A percentile compares a stretch with the other conserved stretches of the same genome.
Conservation (phyloP, 176 grass and related monocot genomes). For the Musa itinerans region DNA sequence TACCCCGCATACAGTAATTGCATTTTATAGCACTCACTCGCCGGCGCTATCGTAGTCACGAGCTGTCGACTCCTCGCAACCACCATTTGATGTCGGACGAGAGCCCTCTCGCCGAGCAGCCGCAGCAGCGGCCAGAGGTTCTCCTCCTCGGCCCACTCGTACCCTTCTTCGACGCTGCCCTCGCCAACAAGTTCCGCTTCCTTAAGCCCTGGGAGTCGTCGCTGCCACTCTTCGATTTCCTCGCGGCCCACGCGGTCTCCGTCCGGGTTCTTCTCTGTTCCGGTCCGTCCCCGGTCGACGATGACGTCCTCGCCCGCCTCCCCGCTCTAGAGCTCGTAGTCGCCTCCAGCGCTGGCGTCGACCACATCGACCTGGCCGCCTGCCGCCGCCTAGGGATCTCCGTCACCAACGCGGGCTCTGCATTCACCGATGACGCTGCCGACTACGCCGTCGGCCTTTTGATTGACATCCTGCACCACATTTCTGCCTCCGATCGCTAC, state of each 20-base stretch:
- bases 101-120: too few relatives aligned
- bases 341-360: constrained; percentile 25
- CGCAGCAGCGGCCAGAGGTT: not conserved
- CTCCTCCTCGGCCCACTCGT: constrained; percentile 19
- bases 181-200: constrained; percentile 22
- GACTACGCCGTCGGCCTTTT: constrained; percentile 46
- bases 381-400: constrained; percentile 33
- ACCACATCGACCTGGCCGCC: constrained; percentile 45
- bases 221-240: constrained; percentile 23
- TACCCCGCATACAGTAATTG: too few relatives aligned
- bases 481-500: constrained; percentile 33
- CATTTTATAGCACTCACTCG: too few relatives aligned
- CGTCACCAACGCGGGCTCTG: constrained; percentile 32
- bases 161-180: not conserved
- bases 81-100: too few relatives aligned
- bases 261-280: constrained; percentile 12
- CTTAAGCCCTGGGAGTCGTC: constrained; percentile 12
- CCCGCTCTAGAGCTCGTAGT: constrained; percentile 33
- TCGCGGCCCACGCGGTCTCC: constrained; percentile 13
- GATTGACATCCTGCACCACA: constrained; percentile 27
- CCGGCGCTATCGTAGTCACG: too few relatives aligned
- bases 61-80: too few relatives aligned
- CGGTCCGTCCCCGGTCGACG: not conserved
- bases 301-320: constrained; percentile 10
- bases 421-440: constrained; percentile 27